Conservation (phyloP, 1,284 basidiomycete species). For the Ganoderma lingzhi region DNA sequence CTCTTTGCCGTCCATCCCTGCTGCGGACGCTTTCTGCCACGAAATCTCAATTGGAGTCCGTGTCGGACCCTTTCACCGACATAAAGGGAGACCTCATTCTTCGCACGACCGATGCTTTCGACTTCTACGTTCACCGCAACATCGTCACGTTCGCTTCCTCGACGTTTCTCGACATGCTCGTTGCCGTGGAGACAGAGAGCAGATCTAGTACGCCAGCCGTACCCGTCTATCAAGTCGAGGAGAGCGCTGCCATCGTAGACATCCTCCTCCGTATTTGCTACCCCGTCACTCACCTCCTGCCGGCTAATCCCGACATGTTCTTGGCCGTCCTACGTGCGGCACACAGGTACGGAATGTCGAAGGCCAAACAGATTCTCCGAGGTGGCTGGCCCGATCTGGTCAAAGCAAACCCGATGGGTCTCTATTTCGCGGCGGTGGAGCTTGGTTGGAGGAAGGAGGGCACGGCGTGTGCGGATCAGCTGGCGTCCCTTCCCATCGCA, state of each 20-base stretch:
- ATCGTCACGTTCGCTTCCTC: constrained; percentile 13
- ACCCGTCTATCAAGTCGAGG: not conserved
- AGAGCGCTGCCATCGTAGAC: constrained; percentile 15
- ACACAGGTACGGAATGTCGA: constrained; percentile 30
- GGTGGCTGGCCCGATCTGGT: constrained; percentile 27
- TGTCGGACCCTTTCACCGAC: not conserved
- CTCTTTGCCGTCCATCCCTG: not conserved
- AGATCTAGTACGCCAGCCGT: not conserved
- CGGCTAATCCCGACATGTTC: constrained; percentile 22
- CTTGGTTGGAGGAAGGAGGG: constrained; percentile 19
- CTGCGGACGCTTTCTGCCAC: not conserved
- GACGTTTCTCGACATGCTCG: not conserved
- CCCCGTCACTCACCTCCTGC: constrained; percentile 22
- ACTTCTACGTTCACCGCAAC: constrained; percentile 18
- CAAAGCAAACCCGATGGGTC: constrained; percentile 20
- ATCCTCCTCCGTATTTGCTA: constrained; percentile 30
- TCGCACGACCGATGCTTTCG: constrained; percentile 30
- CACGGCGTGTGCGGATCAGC: not conserved
- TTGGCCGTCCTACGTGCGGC: constrained; percentile 28
- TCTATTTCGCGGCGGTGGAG: constrained; percentile 18
- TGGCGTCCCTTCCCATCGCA: not conserved
- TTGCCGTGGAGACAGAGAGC: not conserved
- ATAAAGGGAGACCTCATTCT: constrained; percentile 37
- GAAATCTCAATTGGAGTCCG: constrained; percentile 42
- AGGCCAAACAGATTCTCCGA: constrained; percentile 13